These are phyloP conservation scores for Exophiala mesophila DNA, from an alignment of 2,329 filamentous ascomycete genomes.

Conservation along the genomic window DNA sequence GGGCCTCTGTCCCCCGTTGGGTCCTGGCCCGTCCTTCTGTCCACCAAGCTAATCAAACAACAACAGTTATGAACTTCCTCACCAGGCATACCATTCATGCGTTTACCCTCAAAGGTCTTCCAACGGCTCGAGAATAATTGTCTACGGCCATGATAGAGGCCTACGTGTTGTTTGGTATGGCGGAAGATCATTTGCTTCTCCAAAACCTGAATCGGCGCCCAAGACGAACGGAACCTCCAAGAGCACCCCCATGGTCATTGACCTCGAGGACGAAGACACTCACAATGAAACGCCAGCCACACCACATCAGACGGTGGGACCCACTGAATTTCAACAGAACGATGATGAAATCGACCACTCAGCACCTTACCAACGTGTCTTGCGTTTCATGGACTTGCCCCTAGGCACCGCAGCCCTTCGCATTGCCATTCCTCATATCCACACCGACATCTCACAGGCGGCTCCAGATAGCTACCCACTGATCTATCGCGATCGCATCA, in stretches of 20 bases:
- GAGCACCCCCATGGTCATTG: slow-evolving; percentile 50
- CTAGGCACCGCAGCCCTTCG: slow-evolving; percentile 51
- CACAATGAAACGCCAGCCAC: slow-evolving; percentile 37
- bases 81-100: slow-evolving; percentile 52
- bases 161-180: slow-evolving; percentile 58
- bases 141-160: slow-evolving; percentile 57
- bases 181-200: slow-evolving; percentile 44
- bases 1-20: background rate
- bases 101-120: slow-evolving; percentile 55
- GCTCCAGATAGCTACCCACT: slow-evolving; percentile 38
- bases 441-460: slow-evolving; percentile 30
- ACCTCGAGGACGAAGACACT: slow-evolving; percentile 53
- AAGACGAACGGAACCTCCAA: slow-evolving; percentile 39
- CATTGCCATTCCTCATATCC: slow-evolving; percentile 44
- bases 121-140: slow-evolving; percentile 58
- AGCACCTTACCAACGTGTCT: slow-evolving; percentile 49
- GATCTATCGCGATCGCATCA: slow-evolving; percentile 47
- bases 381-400: slow-evolving; percentile 52
- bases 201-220: slow-evolving; percentile 28
- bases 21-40: background rate
- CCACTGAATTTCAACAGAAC: slow-evolving; percentile 47
- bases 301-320: slow-evolving; percentile 17
- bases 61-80: slow-evolving; percentile 56
- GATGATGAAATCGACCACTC: slow-evolving; percentile 56
- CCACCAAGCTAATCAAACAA: background rate